Conservation (phyloP, 1,284 basidiomycete genomes). For the Ganoderma lucidum region DNA sequence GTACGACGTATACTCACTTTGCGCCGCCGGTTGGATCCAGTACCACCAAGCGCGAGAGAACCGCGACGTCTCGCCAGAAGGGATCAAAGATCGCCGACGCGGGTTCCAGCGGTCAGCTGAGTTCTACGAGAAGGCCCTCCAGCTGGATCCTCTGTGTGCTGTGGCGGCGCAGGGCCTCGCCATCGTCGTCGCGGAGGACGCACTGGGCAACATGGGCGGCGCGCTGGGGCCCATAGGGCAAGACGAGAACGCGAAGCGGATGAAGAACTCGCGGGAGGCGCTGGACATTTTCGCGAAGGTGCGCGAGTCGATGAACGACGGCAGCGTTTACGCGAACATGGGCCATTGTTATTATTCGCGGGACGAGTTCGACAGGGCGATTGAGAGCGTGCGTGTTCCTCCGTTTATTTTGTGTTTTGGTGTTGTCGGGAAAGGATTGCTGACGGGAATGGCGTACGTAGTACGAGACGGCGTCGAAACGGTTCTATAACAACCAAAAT, state of each 20-base stretch:
- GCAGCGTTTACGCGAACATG: slow-evolving; percentile 93
- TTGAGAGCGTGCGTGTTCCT: slow-evolving; percentile 83
- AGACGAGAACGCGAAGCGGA: slow-evolving; percentile 71
- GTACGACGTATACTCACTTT: slow-evolving; percentile 90
- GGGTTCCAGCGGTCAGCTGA: slow-evolving; percentile 86
- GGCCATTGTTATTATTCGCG: slow-evolving; percentile 92
- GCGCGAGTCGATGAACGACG: slow-evolving; percentile 84
- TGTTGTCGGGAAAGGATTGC: neutral
- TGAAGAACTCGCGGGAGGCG: slow-evolving; percentile 83
- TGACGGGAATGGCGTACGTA: slow-evolving; percentile 49
- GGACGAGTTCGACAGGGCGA: slow-evolving; percentile 93
- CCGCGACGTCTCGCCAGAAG: slow-evolving; percentile 63
- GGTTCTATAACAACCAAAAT: slow-evolving; percentile 77
- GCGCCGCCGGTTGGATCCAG: slow-evolving; percentile 85
- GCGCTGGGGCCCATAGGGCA: slow-evolving; percentile 50
- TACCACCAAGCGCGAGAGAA: slow-evolving; percentile 88
- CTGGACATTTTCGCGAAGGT: slow-evolving; percentile 89
- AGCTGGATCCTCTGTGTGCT: slow-evolving; percentile 83
- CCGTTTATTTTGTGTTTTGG: slow-evolving; percentile 10
- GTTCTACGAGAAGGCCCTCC: slow-evolving; percentile 90
- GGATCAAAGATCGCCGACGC: slow-evolving; percentile 75
- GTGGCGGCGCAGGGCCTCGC: slow-evolving; percentile 94
- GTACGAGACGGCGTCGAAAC: slow-evolving; percentile 89
- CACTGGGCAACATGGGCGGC: slow-evolving; percentile 70
- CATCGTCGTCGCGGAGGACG: slow-evolving; percentile 91